Conservation (phyloP, 2,329 filamentous ascomycete genomes). For the Fusarium caatingaense region DNA sequence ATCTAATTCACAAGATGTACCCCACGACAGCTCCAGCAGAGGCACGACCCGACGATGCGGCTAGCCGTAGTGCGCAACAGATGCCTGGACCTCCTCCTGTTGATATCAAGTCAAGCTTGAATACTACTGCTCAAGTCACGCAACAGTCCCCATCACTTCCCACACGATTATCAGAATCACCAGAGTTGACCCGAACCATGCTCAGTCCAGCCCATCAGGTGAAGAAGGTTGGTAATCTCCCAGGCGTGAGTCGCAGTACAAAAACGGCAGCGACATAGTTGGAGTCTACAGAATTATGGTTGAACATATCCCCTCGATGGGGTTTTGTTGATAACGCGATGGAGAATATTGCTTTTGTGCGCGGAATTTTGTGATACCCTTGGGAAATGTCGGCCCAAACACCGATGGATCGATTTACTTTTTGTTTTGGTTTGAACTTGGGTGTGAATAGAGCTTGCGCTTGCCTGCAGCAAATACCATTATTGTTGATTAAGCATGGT, state of each 20-base stretch:
- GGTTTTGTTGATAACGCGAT: constrained; percentile 40
- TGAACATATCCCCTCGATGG: constrained; percentile 28
- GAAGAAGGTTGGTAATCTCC: constrained; percentile 50
- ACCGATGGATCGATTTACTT: constrained; percentile 37
- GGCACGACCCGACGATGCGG: constrained; percentile 16
- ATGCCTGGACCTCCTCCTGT: constrained; percentile 22
- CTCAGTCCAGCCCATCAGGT: constrained; percentile 49
- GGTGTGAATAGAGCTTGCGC: constrained; percentile 31
- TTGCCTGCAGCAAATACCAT: constrained; percentile 21
- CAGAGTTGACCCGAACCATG: constrained; percentile 57
- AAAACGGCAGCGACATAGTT: constrained; percentile 51
- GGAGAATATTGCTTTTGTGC: constrained; percentile 45
- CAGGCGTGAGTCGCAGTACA: constrained; percentile 49
- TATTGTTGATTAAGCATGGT: constrained; percentile 22
- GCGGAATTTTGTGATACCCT: constrained; percentile 55
- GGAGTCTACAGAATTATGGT: constrained; percentile 11
- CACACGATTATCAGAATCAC: constrained; percentile 54
- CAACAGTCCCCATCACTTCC: constrained; percentile 46
- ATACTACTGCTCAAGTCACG: constrained; percentile 39
- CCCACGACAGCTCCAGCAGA: constrained; percentile 46
- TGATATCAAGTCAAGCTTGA: constrained; percentile 43
- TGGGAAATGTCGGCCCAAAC: constrained; percentile 44
- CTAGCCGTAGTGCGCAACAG: constrained; percentile 41
- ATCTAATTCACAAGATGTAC: constrained; percentile 71
- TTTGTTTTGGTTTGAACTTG: constrained; percentile 36